Evolutionary conservation across 2,329 filamentous ascomycete genomes (phyloP), one percentile per base, ranked within the genome.

Genomic region (Stagonosporopsis tanaceti): DNA sequence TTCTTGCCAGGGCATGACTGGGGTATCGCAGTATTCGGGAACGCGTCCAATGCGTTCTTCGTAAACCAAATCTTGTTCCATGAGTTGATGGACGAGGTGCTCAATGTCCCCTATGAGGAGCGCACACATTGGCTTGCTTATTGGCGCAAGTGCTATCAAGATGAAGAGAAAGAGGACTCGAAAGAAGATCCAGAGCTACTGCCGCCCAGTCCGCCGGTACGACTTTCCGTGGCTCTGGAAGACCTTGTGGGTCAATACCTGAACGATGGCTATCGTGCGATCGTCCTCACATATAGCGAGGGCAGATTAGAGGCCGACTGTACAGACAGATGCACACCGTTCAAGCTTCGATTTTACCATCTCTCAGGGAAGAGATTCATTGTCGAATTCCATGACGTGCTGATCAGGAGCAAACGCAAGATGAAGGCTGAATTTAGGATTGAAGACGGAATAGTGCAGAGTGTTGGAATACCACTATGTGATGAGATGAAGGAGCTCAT

Each of bases 1-100:
- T 63, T 45, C 20, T 17, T 65, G n/a, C 62, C 62, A 1, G 47
- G 46, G 4, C 38, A 47, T 1, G 28, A 65, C 9, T 65, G 62
- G 57, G 62, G 60, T 0, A 14, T 63, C 22, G 60, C 63, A 1
- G 38, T 59, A 3, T 51, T 61, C 12, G 57, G 50, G 5, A 65
- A 65, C 5, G 50, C 50, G 8, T 47, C 61, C 2, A 28, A 44
- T 12, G 55, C 57, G 5, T 57, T 28, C 3, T 57, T 44, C 4
- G 58, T 54, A 8, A 9, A 50, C 6, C 50, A 65, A 14, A 56
- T 59, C 5, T 17, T 65, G 27, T 37, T 52, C 3, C 50, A 61
- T 50, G 37, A 40, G 14, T 20, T 65, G 37, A 20, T 58, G 50
- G 55, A 58, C 6, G 55, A 50, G 14, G n/a, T 53, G 4, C 41